Evolutionary conservation across 2,329 filamentous ascomycete genomes (phyloP).

Genomic region (Trichoderma simmonsii): DNA sequence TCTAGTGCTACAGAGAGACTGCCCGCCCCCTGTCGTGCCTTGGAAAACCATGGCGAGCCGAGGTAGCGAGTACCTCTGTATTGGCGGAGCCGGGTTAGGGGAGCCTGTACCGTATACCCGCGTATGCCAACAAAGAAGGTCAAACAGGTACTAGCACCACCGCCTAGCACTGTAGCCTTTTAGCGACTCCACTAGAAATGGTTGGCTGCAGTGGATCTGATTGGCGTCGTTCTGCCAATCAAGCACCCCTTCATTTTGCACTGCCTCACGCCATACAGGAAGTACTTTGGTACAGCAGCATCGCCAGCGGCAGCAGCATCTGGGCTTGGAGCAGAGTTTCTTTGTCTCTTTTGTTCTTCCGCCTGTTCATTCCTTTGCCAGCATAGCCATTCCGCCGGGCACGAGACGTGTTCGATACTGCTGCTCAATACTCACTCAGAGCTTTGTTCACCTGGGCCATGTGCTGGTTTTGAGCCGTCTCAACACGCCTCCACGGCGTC

Average conservation of each 20-base stretch:
- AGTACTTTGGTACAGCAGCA: neutral
- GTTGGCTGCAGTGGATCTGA: slow-evolving; percentile 7
- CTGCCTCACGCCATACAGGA: slow-evolving; percentile 6
- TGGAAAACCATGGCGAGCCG: neutral
- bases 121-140: neutral
- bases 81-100: neutral
- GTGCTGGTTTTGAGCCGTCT: slow-evolving; percentile 4
- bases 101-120: neutral
- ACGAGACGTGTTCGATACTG: neutral
- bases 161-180: neutral
- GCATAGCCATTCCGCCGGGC: neutral
- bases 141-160: neutral
- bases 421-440: neutral
- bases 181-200: slow-evolving; percentile 9
- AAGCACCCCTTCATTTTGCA: slow-evolving; percentile 13
- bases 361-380: neutral
- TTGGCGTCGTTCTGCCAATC: slow-evolving; percentile 3
- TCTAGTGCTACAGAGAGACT: neutral
- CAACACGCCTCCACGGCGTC: neutral
- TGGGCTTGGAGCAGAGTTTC: neutral
- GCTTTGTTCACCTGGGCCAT: neutral
- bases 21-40: neutral
- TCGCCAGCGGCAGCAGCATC: neutral
- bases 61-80: neutral
- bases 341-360: neutral